phyloP scores from a whole-genome alignment of 441 rosid genomes.

The Croton laevigatus region DNA sequence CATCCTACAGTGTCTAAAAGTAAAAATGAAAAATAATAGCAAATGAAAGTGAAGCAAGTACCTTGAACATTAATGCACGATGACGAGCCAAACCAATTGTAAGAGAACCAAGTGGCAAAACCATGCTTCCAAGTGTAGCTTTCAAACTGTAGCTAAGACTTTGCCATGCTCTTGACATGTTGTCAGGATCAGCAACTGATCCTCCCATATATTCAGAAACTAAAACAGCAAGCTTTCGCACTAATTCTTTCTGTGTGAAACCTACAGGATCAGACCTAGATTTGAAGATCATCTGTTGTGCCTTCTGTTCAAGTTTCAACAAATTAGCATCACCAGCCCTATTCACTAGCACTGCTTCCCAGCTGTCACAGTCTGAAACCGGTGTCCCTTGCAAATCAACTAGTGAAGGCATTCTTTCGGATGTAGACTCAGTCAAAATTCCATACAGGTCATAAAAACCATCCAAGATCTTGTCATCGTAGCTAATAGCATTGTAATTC shows the following conservation, averaged over 20 bases:
- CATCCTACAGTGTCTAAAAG: not conserved
- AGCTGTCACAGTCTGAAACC: conserved; percentile 49
- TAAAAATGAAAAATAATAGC: not conserved
- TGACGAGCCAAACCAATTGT: conserved; percentile 97
- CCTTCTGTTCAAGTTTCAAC: conserved; percentile 70
- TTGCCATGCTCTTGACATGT: conserved; percentile 68
- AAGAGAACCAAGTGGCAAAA: conserved; percentile 91
- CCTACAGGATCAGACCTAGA: conserved; percentile 49
- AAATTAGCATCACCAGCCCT: conserved; percentile 84
- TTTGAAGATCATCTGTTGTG: conserved; percentile 51
- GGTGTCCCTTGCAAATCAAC: conserved; percentile 86
- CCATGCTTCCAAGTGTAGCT: conserved; percentile 93
- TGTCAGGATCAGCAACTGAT: conserved; percentile 73
- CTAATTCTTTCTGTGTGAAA: conserved; percentile 46
- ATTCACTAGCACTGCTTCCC: conserved; percentile 95
- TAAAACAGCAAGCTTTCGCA: conserved; percentile 62
- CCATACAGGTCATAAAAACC: conserved; percentile 93
- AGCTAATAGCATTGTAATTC: conserved; percentile 91
- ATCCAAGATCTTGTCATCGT: conserved; percentile 95
- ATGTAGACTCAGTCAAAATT: conserved; percentile 48
- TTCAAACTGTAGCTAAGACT: conserved; percentile 77
- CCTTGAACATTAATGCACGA: conserved; percentile 95
- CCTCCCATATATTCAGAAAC: conserved; percentile 97
- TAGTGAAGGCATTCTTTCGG: conserved; percentile 84
- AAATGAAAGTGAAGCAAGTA: conserved; percentile 26